Base-by-base conservation (phyloP, 352 stramenopile genomes). In the Phytophthora rubi region DNA sequence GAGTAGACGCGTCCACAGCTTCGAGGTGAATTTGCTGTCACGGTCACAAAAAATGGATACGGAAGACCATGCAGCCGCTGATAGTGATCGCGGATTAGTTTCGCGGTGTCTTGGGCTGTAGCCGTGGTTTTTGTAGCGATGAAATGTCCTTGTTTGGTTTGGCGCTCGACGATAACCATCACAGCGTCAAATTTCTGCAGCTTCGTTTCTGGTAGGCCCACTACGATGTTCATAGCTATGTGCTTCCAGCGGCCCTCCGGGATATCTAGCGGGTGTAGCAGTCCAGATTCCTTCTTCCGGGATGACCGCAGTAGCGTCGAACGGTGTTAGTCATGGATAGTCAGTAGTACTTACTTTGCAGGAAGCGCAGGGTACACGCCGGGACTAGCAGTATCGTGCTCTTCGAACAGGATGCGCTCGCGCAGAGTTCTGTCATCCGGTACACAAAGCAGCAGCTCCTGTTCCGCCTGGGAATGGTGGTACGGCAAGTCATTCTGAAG, bases 81-180 rank as follows among this genome's bases (percentile, higher is more conserved):
- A 47, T 57, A 62, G 0, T 55, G n/a, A 3, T 66, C 55, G 0
- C 49, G 32, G 6, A 62, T 66, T 0, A 53, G 39, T 8, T 62
- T 37, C 0, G 51, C 28, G 0, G 53, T 56, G 4, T 62, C 49
- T 7, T 60, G 28, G 16, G 49, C 64, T 6, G 58, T 64, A 13
- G 52, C 44, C 2, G 51, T 60, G 2, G 52, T 47, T 16, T 53
- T 68, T 0, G 58, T 53, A 5, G 52, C 23, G 0, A 63, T 21
- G 8, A 72, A 68, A 42, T 67, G 58, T 6, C 28, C 65, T 3
- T 58, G 32, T 26, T 72, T 72, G 0, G 58, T 72, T 13, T 59
- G n/a, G 1, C 54, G 52, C 42, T 72, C 52, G 0, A 59, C 33
- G 0, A 62, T 49, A 16, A 59, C 65, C 44, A 68, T 51, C 8